Evolutionary conservation across 108 stramenopile species (phyloP).

Genomic region (Aureococcus anophagefferens): DNA sequence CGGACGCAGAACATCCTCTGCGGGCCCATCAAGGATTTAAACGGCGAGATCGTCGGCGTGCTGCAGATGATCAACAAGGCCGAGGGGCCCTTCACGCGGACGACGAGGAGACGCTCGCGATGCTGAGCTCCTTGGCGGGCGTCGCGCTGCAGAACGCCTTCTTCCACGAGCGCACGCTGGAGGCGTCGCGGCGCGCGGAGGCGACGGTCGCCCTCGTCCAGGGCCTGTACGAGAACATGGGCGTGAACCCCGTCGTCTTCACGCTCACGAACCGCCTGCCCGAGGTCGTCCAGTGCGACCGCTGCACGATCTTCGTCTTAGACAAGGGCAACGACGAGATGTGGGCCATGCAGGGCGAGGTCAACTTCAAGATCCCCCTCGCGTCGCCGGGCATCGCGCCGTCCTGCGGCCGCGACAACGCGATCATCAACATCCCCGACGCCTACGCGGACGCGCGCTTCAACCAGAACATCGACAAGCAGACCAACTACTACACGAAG

Average conservation of each 20-base stretch:
- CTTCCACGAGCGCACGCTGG: constrained; percentile 19
- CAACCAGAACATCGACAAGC: constrained; percentile 37
- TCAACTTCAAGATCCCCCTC: constrained; percentile 43
- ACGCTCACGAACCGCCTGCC: constrained; percentile 37
- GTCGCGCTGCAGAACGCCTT: constrained; percentile 41
- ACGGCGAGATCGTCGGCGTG: constrained; percentile 16
- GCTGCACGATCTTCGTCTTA: constrained; percentile 49
- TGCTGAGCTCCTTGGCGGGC: constrained; percentile 37
- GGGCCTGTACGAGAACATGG: constrained; percentile 39
- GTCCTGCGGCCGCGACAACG: neutral
- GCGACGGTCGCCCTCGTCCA: constrained; percentile 38
- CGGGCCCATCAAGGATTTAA: constrained; percentile 22
- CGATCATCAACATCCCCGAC: constrained; percentile 37
- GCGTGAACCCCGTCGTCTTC: constrained; percentile 44
- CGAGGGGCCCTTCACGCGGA: constrained; percentile 20
- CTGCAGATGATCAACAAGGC: constrained; percentile 27
- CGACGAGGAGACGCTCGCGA: constrained; percentile 16
- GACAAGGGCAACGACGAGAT: constrained; percentile 35
- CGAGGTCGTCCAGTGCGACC: constrained; percentile 44
- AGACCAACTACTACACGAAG: neutral
- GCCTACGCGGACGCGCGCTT: constrained; percentile 47
- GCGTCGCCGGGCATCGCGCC: neutral
- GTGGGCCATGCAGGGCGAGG: constrained; percentile 55
- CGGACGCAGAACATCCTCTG: constrained; percentile 38
- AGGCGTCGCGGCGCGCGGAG: constrained; percentile 20